A percentile compares a stretch with the other conserved stretches of the same genome.
These are phyloP conservation scores for Atkinsonella texensis DNA, from an alignment of 2,329 filamentous ascomycete species.

Conservation along the genomic window DNA sequence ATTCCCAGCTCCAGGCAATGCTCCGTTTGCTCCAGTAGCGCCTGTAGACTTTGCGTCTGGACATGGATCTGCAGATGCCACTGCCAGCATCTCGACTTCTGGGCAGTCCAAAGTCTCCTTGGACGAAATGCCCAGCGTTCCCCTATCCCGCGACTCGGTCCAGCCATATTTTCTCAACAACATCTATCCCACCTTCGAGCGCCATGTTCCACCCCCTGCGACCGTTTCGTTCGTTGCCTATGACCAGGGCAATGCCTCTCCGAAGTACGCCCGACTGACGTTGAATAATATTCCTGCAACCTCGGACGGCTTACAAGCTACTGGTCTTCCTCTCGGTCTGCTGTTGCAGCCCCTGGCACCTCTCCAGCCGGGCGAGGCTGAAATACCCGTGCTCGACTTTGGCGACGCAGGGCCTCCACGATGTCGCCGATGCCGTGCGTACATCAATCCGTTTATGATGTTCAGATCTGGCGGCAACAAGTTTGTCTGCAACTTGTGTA, in stretches of 20 bases:
- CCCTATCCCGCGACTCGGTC: slow-evolving; percentile 67
- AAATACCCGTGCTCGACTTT: slow-evolving; percentile 90
- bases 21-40: slow-evolving; percentile 23
- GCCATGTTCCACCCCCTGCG: slow-evolving; percentile 80
- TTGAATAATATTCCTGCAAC: slow-evolving; percentile 86
- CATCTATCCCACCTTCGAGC: slow-evolving; percentile 91
- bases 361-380: slow-evolving; percentile 70
- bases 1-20: slow-evolving; percentile 47
- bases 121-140: slow-evolving; percentile 87
- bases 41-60: slow-evolving; percentile 15
- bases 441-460: slow-evolving; percentile 99
- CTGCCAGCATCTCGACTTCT: slow-evolving; percentile 21
- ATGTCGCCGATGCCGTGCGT: slow-evolving; percentile 84
- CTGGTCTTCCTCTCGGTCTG: slow-evolving; percentile 75
- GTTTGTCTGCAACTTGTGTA: slow-evolving; percentile 96
- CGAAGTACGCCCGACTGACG: slow-evolving; percentile 83
- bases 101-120: slow-evolving; percentile 56
- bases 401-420: slow-evolving; percentile 81
- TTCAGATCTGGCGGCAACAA: slow-evolving; percentile 91
- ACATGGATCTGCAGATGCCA: slow-evolving; percentile 15
- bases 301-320: slow-evolving; percentile 66
- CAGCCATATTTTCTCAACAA: slow-evolving; percentile 78
- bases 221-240: slow-evolving; percentile 83
- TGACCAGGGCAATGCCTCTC: slow-evolving; percentile 93
- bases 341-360: slow-evolving; percentile 79